Conservation (phyloP, 208 protist species). For the Naegleria fowleri region DNA sequence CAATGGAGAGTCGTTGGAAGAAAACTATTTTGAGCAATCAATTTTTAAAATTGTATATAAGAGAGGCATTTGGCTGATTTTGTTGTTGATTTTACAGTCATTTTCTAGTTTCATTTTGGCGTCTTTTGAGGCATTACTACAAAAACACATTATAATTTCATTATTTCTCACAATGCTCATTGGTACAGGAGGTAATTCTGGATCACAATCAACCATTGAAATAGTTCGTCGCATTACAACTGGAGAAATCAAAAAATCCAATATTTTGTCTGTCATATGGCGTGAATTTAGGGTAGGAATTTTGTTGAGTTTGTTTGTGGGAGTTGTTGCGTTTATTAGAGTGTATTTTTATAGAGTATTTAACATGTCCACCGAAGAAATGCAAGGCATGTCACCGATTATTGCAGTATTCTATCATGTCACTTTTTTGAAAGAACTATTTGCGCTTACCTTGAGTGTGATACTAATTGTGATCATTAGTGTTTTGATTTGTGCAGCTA, state of each 20-base stretch:
- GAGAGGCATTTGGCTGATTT: conserved; percentile 4
- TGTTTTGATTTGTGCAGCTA: neutral
- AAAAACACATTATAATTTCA: conserved; percentile 17
- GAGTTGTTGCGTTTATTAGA: neutral
- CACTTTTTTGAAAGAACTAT: neutral
- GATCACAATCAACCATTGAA: neutral
- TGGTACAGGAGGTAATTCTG: conserved; percentile 2
- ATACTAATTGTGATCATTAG: neutral
- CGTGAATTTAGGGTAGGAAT: neutral
- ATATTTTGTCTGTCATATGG: neutral
- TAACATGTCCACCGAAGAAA: neutral
- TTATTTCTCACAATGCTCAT: conserved; percentile 16
- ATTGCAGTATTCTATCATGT: neutral
- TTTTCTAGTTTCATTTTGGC: conserved; percentile 21
- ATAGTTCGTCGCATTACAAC: neutral
- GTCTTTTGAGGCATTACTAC: neutral
- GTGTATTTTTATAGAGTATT: neutral
- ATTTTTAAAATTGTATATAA: neutral
- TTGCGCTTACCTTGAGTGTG: neutral
- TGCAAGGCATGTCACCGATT: neutral
- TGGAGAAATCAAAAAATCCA: neutral
- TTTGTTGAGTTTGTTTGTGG: neutral
- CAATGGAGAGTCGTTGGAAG: neutral
- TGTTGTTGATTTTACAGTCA: neutral
- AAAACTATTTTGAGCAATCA: neutral